A percentile compares a stretch with the other conserved stretches of the same genome.
Evolutionary conservation across 306 rosid genomes (phyloP).

Genomic region (Prosopis cineraria): DNA sequence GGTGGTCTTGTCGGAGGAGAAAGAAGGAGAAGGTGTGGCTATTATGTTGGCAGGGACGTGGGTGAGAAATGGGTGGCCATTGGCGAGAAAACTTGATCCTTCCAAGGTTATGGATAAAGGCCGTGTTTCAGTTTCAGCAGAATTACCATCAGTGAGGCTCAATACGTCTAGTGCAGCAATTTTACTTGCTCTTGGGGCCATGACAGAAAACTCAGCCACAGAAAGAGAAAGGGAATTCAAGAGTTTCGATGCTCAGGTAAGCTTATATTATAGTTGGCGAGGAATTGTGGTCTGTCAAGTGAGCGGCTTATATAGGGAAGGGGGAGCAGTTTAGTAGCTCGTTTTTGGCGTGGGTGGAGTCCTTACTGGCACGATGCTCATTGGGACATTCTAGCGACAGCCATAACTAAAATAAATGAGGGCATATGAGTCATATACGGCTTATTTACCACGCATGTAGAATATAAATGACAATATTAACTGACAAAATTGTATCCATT

Average conservation of each 20-base stretch:
- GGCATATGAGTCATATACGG: neutral
- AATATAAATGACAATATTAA: too few species aligned
- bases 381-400: neutral
- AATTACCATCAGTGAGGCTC: slow-evolving; percentile 5
- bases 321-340: neutral
- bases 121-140: neutral
- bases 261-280: too few species aligned
- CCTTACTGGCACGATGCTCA: neutral
- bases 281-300: neutral
- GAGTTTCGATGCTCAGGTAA: neutral
- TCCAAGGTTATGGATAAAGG: slow-evolving; percentile 40
- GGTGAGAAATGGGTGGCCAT: slow-evolving; percentile 27
- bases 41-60: neutral
- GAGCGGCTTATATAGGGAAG: neutral
- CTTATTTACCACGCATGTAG: too few species aligned
- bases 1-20: slow-evolving; percentile 43
- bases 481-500: too few species aligned
- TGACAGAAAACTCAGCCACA: slow-evolving; percentile 14
- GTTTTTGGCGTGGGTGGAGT: neutral
- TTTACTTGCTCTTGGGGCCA: slow-evolving; percentile 62
- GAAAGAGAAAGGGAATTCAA: neutral
- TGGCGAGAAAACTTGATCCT: slow-evolving; percentile 52
- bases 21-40: slow-evolving; percentile 37
- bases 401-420: neutral
- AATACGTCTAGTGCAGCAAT: slow-evolving; percentile 10